These are phyloP conservation scores for Yamadazyma dushanensis DNA, from an alignment of 1,139 yeast species.

Conservation along the genomic window DNA sequence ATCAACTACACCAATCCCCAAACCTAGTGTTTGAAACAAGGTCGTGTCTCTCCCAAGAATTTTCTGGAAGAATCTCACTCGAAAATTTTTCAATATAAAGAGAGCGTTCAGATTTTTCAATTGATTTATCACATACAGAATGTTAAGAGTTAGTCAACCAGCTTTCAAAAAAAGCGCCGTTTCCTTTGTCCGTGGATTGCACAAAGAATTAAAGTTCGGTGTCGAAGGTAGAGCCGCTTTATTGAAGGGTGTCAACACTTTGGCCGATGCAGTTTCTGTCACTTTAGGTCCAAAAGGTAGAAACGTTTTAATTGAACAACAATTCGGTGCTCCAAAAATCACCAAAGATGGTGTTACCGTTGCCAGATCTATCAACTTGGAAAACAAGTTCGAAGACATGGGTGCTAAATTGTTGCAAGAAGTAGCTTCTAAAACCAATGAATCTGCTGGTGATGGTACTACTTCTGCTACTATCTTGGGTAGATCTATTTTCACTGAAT, in stretches of 20 bases:
- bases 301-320: conserved; percentile 95
- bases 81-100: conserved; percentile 17
- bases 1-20: neutral
- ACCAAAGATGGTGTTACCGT: conserved; percentile 99
- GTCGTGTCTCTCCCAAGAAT: conserved; percentile 13
- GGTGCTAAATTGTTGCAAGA: conserved; percentile 97
- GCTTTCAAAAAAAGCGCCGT: conserved; percentile 39
- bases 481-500: conserved; percentile 94
- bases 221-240: conserved; percentile 98
- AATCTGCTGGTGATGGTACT: conserved; percentile 99
- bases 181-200: conserved; percentile 56
- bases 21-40: neutral
- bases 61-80: conserved; percentile 18
- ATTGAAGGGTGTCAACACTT: conserved; percentile 91
- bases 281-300: conserved; percentile 99
- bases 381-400: conserved; percentile 94
- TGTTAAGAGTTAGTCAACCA: conserved; percentile 61
- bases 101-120: conserved; percentile 1
- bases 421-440: conserved; percentile 97
- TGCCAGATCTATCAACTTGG: conserved; percentile 81
- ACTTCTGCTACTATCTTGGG: conserved; percentile 98
- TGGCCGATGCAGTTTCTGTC: conserved; percentile 96
- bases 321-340: conserved; percentile 96
- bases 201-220: conserved; percentile 96
- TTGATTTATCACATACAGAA: conserved; percentile 16